Conservation (phyloP, 2,329 filamentous ascomycete species). For the Alternaria incomplexa region DNA sequence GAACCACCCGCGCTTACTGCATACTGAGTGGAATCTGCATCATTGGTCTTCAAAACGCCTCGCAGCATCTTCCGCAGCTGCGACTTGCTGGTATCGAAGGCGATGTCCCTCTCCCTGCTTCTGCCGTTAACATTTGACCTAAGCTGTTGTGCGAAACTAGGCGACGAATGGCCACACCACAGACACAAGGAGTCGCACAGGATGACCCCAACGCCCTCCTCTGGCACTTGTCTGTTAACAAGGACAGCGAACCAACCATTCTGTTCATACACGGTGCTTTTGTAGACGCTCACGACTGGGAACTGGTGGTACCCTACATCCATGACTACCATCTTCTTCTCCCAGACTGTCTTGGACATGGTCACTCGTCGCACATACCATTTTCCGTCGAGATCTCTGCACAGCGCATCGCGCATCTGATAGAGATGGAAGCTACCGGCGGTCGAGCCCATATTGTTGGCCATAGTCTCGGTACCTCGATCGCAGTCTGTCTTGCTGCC, state of each 20-base stretch:
- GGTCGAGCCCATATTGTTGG: neutral
- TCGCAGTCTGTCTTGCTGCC: neutral
- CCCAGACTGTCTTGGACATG: neutral
- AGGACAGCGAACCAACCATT: neutral
- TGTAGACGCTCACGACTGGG: neutral
- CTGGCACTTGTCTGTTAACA: neutral
- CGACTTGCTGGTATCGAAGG: too few species aligned
- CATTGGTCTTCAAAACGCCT: too few species aligned
- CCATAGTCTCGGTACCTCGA: neutral
- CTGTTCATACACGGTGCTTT: neutral
- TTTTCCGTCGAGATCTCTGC: neutral
- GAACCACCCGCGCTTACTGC: neutral
- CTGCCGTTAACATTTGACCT: too few species aligned
- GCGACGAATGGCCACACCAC: neutral
- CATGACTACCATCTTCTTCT: neutral
- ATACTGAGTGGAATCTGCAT: too few species aligned
- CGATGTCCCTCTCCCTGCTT: too few species aligned
- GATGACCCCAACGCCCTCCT: neutral
- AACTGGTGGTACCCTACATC: rapidly evolving
- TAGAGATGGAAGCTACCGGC: neutral
- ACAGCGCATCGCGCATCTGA: neutral
- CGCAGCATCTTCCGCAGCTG: too few species aligned
- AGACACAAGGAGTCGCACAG: neutral
- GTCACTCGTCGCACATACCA: neutral
- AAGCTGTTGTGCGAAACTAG: too few species aligned